phyloP scores from a whole-genome alignment of 345 rosid species.

The Nephelium lappaceum region DNA sequence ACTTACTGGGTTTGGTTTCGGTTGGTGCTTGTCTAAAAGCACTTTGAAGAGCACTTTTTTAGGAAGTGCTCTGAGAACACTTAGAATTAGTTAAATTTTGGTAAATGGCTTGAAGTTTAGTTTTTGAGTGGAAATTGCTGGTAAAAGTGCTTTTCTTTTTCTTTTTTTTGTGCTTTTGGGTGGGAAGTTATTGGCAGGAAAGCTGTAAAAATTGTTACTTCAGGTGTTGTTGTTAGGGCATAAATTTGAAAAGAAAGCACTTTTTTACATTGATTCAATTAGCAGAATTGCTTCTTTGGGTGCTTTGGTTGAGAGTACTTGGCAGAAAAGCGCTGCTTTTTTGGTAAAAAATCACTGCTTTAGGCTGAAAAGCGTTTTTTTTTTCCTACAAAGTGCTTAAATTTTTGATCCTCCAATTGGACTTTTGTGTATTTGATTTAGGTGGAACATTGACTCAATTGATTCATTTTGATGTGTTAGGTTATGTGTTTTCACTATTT shows the following conservation, averaged over 20 bases:
- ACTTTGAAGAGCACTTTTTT: too few species aligned
- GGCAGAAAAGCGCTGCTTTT: background rate
- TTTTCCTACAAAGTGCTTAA: background rate
- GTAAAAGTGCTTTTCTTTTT: background rate
- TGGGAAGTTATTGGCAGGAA: too few species aligned
- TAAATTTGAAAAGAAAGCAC: too few species aligned
- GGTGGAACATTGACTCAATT: background rate
- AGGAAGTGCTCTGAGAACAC: too few species aligned
- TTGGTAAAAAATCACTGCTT: background rate
- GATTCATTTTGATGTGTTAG: background rate
- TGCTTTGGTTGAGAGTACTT: background rate
- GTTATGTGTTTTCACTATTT: conserved; percentile 7
- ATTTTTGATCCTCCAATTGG: too few species aligned
- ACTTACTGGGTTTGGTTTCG: too few species aligned
- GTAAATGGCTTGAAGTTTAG: background rate
- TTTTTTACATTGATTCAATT: too few species aligned
- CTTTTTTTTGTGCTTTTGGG: too few species aligned
- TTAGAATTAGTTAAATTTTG: too few species aligned
- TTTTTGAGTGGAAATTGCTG: background rate
- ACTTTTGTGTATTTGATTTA: background rate
- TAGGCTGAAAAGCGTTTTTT: background rate
- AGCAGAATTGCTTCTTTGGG: background rate
- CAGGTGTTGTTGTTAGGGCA: too few species aligned
- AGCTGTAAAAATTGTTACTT: too few species aligned
- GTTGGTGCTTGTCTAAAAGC: too few species aligned